Evolutionary conservation across 306 rosid genomes (phyloP), one percentile per base, ranked within the genome.

Genomic region (Quercus mongolica): DNA sequence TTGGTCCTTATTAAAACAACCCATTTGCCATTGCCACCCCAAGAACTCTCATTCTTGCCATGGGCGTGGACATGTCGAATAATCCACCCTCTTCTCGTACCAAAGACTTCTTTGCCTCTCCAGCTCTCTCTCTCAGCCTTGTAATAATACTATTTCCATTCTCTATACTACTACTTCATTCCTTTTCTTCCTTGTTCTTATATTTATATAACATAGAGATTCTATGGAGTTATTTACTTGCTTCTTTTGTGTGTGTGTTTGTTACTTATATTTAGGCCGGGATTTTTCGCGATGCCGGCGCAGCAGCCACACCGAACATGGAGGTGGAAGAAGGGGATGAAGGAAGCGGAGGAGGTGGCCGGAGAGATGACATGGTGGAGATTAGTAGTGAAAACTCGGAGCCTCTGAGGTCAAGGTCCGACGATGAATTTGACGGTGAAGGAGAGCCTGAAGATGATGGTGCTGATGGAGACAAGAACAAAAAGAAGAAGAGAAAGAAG

Each of bases 11-110:
- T 64, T 85, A 78, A 74, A 81, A 74, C 76, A 71, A 70, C 57
- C 71, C 87, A 18, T 71, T 85, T 75, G 58, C 74, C 78, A 63
- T 85, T 75, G 58, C 62, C 73, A 38, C 63, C 38, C 51, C 15
- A 46, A 76, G 64, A 18, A 6, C 77, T 35, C 23, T 68, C 17
- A 75, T 72, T 78, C 74, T 78, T 83, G 87, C 81, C 88, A 89
- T 95, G 97, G 92, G 88, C 89, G 96, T 83, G 74, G 94, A 93
- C 96, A 95, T 95, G 99, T 90, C 99, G 33, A 90, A 95, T 65
- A 91, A 87, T 70, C 98, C 86, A 10, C 92, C 93, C 49, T 56
- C 90, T 85, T 90, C 96, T 83, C 97, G 78, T 38, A 87, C 96
- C 85, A 95, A 91, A 75, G 97, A 95, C 83, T 95, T 90, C 76